Conservation (phyloP, 2,329 filamentous ascomycete species). For the Alternaria incomplexa region DNA sequence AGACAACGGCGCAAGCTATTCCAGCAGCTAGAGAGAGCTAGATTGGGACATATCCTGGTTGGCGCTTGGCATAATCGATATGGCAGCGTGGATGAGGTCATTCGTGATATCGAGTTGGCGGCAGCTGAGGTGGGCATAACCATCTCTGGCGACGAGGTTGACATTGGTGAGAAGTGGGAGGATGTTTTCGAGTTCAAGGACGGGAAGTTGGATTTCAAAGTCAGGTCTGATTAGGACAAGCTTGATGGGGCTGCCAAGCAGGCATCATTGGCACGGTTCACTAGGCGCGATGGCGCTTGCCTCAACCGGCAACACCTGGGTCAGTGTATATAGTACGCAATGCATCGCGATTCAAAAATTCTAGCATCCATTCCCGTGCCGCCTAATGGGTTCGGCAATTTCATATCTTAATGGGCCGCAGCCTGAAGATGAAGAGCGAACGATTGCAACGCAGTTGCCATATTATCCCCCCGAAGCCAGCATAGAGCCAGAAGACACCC, state of each 20-base stretch:
- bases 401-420: not conserved
- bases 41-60: not conserved
- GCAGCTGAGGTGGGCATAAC: not conserved
- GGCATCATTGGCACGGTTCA: not conserved
- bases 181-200: not conserved
- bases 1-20: not conserved
- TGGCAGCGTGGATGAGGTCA: not conserved
- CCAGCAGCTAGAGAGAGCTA: not conserved
- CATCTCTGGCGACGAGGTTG: not conserved
- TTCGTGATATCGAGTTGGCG: not conserved
- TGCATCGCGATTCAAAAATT: not conserved
- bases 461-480: not conserved
- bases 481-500: not conserved
- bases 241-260: not conserved
- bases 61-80: not conserved
- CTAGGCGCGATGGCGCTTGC: not conserved
- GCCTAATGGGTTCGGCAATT: not conserved
- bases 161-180: not conserved
- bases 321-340: not conserved
- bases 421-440: not conserved
- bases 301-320: not conserved
- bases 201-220: not conserved
- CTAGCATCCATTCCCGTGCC: not conserved
- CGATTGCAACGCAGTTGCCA: not conserved
- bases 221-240: not conserved